Evolutionary conservation across 2,329 filamentous ascomycete species (phyloP), one percentile per base, ranked within the genome.

Genomic region (Fusarium equiseti): DNA sequence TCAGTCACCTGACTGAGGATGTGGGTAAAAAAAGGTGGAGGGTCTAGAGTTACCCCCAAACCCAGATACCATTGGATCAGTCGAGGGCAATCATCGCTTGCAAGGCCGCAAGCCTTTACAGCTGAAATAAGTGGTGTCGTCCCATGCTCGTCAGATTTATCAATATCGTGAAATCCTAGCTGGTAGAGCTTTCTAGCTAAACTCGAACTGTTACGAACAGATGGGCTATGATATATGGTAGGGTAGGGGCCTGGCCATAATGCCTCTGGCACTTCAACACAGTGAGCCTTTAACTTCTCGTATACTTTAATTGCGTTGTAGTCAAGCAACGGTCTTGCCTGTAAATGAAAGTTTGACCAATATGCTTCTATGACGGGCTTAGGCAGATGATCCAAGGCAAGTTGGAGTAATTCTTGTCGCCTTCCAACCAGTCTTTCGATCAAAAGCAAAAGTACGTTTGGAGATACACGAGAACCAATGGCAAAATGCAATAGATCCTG

Each of bases 171-270:
- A n/a, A n/a, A n/a, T n/a, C n/a, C n/a, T n/a, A n/a, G n/a, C n/a
- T n/a, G n/a, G n/a, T n/a, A n/a, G n/a, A n/a, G n/a, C n/a, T n/a
- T n/a, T n/a, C n/a, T n/a, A 38, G 35, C 35, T 4, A 38, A 6
- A 2, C 5, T 38, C 10, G 10, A 38, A 0, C 0, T n/a, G 0
- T n/a, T 2, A 4, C 0, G 18, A 0, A 38, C 18, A n/a, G 0
- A 7, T n/a, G 0, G 18, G 6, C 35, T 11, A 9, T 38, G 35
- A 38, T n/a, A 38, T 1, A 38, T 38, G 10, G 35, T 38, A n/a
- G 35, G 1, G 18, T 38, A 38, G 3, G 9, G 35, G 11, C 35
- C 35, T 38, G 35, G 35, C 18, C 18, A 38, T 7, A 38, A 38
- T n/a, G 18, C 18, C 6, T n/a, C 3, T 0, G 35, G 5, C 10